A percentile compares a stretch with the other conserved stretches of the same genome.
Conservation (phyloP, 1,139 yeast species). For the Debaryomyces subglobosus region DNA sequence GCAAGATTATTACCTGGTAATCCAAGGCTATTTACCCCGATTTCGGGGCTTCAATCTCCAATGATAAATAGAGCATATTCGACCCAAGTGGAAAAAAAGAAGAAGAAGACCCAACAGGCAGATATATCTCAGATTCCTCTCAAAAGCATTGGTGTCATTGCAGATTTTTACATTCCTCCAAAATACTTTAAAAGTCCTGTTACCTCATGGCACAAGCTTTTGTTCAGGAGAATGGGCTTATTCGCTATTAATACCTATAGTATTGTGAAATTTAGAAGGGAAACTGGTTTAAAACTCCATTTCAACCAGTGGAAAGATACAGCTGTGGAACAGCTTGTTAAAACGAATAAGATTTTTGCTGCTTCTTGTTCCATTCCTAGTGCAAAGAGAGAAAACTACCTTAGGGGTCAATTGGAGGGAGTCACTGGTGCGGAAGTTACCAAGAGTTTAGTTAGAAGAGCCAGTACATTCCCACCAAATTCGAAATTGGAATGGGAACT, state of each 20-base stretch:
- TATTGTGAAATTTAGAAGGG: conserved; percentile 44
- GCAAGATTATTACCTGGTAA: background rate
- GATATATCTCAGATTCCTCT: conserved; percentile 46
- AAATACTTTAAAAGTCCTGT: conserved; percentile 33
- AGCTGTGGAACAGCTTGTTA: conserved; percentile 46
- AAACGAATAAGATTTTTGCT: conserved; percentile 47
- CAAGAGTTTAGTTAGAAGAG: conserved; percentile 32
- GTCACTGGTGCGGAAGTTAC: conserved; percentile 38
- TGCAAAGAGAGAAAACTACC: conserved; percentile 30
- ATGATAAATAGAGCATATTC: conserved; percentile 8
- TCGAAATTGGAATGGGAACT: conserved; percentile 76
- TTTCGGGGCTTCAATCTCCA: background rate
- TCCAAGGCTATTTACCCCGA: background rate
- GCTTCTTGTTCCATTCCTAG: conserved; percentile 39
- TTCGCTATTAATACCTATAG: conserved; percentile 49
- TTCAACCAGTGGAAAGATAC: conserved; percentile 50
- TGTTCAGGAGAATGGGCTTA: conserved; percentile 42
- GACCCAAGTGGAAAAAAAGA: conserved; percentile 19
- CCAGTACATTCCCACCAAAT: conserved; percentile 54
- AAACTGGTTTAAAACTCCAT: conserved; percentile 39
- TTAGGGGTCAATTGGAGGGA: conserved; percentile 36
- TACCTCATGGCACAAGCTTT: conserved; percentile 41
- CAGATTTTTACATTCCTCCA: conserved; percentile 51
- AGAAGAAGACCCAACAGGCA: conserved; percentile 22
- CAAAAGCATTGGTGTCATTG: conserved; percentile 44